Base-by-base conservation (phyloP, 805 yeast genomes). In the Saccharomyces jurei region DNA sequence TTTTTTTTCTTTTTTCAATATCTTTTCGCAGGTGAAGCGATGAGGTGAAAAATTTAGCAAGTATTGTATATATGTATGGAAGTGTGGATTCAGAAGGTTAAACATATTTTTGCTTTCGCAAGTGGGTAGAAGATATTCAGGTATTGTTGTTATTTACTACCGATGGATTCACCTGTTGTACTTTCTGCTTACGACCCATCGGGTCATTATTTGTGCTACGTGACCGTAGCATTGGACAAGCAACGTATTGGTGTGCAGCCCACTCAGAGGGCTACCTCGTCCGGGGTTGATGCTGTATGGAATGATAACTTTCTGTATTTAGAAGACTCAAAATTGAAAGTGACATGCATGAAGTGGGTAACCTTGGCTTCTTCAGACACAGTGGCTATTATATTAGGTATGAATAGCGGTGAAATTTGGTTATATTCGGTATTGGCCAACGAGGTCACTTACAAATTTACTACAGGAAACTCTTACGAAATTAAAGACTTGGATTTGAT, bases 211-310 rank as follows among this genome's bases (percentile, higher is more conserved):
- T 77, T 83, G 60, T 89, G 91, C 27, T 79, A 82, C 48, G 88
- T 81, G 0, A 72, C 81, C 22, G 80, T 81, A 36, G 85, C 89
- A 1, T 77, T 89, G 56, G 92, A 87, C 67, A 75, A 83, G 4
- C 92, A 86, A 63, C 81, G 82, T 59, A 71, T 89, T 41, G 76
- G 83, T 54, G 87, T 86, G 2, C 84, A 83, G 63, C 77, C 86
- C 21, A 74, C 81, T 10, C 52, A 53, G 25, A 52, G 50, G 26
- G 52, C 52, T n/a, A 76, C 72, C 28, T 66, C 76, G 14, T 30
- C 58, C n/a, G 48, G 56, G 2, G 36, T 60, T 4, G 77, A 79
- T 30, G 68, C 73, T 44, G 73, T 74, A 60, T 68, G 74, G 41
- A 75, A 80, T n/a, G 71, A 65, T 26, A 61, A 57, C 32, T 63